Percentiles rank a stretch among this genome's conserved stretches.
phyloP scores from a whole-genome alignment of 495 filamentous ascomycete species.

The Podospora comata region DNA sequence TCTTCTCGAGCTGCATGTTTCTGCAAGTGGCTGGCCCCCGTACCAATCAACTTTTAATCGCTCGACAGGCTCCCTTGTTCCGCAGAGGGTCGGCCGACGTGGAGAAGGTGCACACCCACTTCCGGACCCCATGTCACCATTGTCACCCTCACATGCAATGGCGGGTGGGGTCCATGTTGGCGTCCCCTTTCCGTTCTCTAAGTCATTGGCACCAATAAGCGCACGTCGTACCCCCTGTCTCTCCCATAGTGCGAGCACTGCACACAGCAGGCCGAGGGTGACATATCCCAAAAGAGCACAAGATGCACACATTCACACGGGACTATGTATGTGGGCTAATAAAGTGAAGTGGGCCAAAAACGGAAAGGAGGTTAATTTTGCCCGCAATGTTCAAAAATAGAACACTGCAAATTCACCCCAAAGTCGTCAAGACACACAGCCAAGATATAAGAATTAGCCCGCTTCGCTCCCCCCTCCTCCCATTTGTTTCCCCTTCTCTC shows the following conservation, averaged over 20 bases:
- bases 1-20: constrained; percentile 26
- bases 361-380: constrained; percentile 35
- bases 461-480: constrained; percentile 28
- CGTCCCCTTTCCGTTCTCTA: constrained; percentile 16
- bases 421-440: constrained; percentile 9
- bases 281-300: constrained; percentile 23
- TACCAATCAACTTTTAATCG: constrained; percentile 37
- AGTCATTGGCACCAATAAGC: constrained; percentile 45
- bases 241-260: constrained; percentile 25
- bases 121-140: constrained; percentile 29
- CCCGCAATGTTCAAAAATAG: constrained; percentile 43
- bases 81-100: constrained; percentile 27
- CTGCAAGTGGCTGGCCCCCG: constrained; percentile 29
- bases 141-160: constrained; percentile 22
- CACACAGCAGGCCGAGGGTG: constrained; percentile 20
- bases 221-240: constrained; percentile 24
- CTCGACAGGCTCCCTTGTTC: constrained; percentile 31
- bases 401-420: constrained; percentile 25
- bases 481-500: constrained; percentile 31
- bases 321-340: constrained; percentile 22
- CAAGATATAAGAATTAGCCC: constrained; percentile 52
- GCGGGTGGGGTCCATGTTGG: constrained; percentile 34
- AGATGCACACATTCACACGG: constrained; percentile 14
- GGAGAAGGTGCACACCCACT: constrained; percentile 23
- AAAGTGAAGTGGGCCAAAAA: constrained; percentile 32